phyloP scores from a whole-genome alignment of 768 basidiomycete species.

The Amanita exitialis region DNA sequence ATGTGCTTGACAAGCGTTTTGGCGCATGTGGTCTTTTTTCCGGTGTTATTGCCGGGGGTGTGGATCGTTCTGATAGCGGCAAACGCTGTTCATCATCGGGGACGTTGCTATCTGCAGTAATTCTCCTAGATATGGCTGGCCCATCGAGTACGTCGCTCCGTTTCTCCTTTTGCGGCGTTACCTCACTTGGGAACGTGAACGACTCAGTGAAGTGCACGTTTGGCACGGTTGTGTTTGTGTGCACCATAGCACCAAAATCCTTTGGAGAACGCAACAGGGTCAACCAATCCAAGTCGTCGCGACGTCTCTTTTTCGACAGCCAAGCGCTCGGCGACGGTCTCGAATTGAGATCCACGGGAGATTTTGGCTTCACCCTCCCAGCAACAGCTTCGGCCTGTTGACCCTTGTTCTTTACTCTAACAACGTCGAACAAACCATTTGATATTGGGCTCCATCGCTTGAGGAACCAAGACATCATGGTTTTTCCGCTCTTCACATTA shows the following conservation, averaged over 20 bases:
- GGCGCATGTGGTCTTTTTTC: not conserved
- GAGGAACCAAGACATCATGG: conserved; percentile 25
- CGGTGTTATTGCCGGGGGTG: not conserved
- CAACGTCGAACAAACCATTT: conserved; percentile 20
- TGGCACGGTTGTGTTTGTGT: not conserved
- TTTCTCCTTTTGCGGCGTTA: not conserved
- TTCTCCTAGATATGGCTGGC: not conserved
- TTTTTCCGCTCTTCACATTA: conserved; percentile 12
- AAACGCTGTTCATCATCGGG: not conserved
- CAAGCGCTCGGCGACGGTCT: conserved; percentile 1
- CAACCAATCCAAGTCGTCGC: not conserved
- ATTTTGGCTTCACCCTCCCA: not conserved
- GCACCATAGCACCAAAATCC: not conserved
- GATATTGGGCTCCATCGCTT: conserved; percentile 22
- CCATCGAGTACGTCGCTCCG: not conserved
- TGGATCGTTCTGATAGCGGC: conserved; percentile 7
- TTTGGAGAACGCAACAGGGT: not conserved
- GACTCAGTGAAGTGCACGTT: not conserved
- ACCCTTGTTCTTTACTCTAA: conserved; percentile 5
- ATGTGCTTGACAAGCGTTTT: conserved; percentile 7
- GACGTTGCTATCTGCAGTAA: not conserved
- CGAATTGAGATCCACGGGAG: not conserved
- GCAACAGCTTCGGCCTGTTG: not conserved
- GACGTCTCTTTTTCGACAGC: not conserved
- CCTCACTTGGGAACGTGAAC: not conserved